phyloP scores from a whole-genome alignment of 148 eudicot genomes.

The Simmondsia chinensis region DNA sequence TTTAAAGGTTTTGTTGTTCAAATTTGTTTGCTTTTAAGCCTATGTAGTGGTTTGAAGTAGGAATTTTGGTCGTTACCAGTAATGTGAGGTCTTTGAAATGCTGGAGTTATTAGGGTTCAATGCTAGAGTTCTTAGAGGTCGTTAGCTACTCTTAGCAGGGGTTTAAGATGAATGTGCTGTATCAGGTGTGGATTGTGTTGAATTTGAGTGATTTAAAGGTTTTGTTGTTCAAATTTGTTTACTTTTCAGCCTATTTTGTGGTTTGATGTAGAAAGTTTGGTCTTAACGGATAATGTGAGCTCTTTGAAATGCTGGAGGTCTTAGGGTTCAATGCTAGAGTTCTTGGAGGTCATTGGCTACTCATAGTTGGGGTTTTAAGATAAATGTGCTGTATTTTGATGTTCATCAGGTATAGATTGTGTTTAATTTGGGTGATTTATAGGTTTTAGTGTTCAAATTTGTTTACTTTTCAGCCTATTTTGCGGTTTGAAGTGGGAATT shows the following conservation, averaged over 20 bases:
- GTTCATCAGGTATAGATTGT: constrained; percentile 1
- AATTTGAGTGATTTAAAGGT: background rate
- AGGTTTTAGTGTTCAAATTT: background rate
- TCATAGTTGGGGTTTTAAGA: background rate
- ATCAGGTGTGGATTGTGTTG: constrained; percentile 24
- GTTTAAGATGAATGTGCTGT: constrained; percentile 2
- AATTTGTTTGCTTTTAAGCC: background rate
- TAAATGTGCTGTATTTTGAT: constrained; percentile 1
- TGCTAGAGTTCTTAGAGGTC: no score
- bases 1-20: background rate
- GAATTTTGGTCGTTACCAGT: no score
- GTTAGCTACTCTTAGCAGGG: no score
- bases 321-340: no score
- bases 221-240: background rate
- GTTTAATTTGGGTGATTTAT: background rate
- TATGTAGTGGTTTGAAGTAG: background rate
- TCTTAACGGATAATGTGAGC: no score
- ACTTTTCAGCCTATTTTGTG: background rate
- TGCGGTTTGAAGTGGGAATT: no score
- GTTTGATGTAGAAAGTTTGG: no score
- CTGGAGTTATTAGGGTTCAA: no score
- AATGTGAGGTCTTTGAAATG: no score
- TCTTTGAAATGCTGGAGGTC: no score
- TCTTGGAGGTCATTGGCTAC: no score
- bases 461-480: background rate